Conservation (phyloP, 805 yeast genomes). For the Lipomyces lipofer region DNA sequence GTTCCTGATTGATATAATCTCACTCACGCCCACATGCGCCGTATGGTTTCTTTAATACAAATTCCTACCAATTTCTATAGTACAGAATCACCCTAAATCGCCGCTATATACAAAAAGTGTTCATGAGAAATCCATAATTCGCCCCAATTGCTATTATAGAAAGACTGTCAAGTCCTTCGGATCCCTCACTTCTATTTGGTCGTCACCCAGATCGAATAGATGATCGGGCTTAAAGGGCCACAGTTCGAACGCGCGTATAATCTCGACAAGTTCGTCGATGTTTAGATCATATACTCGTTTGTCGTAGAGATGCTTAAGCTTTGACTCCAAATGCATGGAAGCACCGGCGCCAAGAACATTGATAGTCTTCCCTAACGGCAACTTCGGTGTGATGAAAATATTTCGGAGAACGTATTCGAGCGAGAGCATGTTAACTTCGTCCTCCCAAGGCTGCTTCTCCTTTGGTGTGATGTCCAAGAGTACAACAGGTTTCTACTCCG, state of each 20-base stretch:
- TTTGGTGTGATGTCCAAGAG: slow-evolving; percentile 59
- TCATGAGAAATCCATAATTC: no score
- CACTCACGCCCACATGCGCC: no score
- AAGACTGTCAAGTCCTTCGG: no score
- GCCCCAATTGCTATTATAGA: no score
- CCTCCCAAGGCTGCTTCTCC: slow-evolving; percentile 37
- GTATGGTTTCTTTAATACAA: no score
- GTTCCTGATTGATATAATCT: no score
- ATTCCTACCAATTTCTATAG: no score
- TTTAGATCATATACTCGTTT: slow-evolving; percentile 53
- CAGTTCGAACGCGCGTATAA: slow-evolving; percentile 54
- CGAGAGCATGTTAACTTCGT: slow-evolving; percentile 50
- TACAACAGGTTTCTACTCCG: slow-evolving; percentile 42
- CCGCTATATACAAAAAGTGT: no score
- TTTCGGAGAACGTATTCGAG: slow-evolving; percentile 69
- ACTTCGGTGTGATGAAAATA: slow-evolving; percentile 51
- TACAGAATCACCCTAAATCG: no score
- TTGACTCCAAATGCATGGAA: slow-evolving; percentile 37
- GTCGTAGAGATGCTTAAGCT: slow-evolving; percentile 43
- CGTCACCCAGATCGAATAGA: slow-evolving; percentile 47
- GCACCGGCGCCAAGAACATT: slow-evolving; percentile 82
- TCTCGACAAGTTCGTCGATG: slow-evolving; percentile 52
- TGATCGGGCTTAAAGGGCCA: slow-evolving; percentile 89
- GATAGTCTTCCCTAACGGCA: slow-evolving; percentile 50
- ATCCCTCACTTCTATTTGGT: no score